Base-by-base conservation (phyloP, 2,329 filamentous ascomycete genomes). In the Penicillium sp. region DNA sequence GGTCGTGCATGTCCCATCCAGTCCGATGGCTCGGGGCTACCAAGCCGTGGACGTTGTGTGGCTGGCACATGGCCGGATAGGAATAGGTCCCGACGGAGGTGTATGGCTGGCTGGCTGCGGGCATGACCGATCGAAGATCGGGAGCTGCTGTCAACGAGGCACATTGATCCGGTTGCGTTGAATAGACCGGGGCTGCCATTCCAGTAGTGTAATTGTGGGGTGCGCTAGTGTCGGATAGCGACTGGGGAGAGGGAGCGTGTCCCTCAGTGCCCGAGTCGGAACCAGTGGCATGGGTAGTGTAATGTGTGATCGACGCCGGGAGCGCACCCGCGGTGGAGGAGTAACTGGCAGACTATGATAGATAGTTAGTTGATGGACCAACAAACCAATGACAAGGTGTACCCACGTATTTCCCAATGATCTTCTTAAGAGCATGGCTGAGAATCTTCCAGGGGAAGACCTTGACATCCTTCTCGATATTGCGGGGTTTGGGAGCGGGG, bases 381-480 rank as follows among this genome's bases (percentile, higher is more conserved):
- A 20, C 13, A 6, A 12, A 18, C 10, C 6, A 15, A n/a, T 7
- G 6, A 7, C 1, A 2, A 31, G 4, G 24, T 52, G 51, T 55
- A 80, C 82, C 73, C 74, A 83, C 82, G 71, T 97, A 98, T 86
- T 98, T 98, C 64, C 89, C 86, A 67, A 98, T 95, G 65, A 98
- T 97, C 78, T 98, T 98, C 80, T 95, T 95, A 58, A 98, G 79
- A 0, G 93, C 92, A 52, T 84, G 81, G 42, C 82, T 81, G 39
- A 98, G 78, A 52, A 93, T 89, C 71, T 90, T 93, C 93, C 93
- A 98, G 4, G 90, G 87, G 66, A 97, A 98, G 10, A 97, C 93
- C 74, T 98, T 98, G 66, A 98, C 91, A 65, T 97, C 92, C 75
- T 98, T 98, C 76, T 97, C 93, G 57, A 98, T 98, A 66, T 97